These are phyloP conservation scores for Dalechampia spathulata DNA, from an alignment of 441 rosid genomes.

Conservation along the genomic window DNA sequence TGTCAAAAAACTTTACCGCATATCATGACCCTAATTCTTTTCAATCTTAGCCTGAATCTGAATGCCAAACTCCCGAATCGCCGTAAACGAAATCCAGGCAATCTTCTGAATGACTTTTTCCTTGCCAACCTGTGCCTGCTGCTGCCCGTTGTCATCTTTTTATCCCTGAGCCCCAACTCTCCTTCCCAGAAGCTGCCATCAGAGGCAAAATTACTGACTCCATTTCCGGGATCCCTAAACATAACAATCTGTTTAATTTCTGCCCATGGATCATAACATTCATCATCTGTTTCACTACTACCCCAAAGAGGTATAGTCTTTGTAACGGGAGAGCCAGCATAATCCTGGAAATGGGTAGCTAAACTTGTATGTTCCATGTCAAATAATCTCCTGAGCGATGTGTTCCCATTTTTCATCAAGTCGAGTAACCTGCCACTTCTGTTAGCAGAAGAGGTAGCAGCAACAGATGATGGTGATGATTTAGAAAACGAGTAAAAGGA, in stretches of 20 bases:
- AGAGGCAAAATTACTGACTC: constrained; percentile 16
- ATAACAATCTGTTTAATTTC: constrained; percentile 11
- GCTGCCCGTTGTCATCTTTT: not conserved
- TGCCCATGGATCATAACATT: constrained; percentile 29
- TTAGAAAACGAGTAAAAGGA: constrained; percentile 1
- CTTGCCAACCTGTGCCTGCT: constrained; percentile 23
- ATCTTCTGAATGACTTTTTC: constrained; percentile 35
- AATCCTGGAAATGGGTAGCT: constrained; percentile 31
- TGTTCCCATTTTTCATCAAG: constrained; percentile 31
- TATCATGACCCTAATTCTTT: constrained; percentile 33
- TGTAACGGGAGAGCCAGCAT: constrained; percentile 28
- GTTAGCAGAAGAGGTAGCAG: constrained; percentile 14
- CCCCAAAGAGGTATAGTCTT: constrained; percentile 36
- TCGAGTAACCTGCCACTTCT: constrained; percentile 3
- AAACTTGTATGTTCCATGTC: constrained; percentile 43
- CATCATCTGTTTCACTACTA: constrained; percentile 32
- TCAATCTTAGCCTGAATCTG: constrained; percentile 25
- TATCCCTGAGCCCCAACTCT: too few relatives aligned
- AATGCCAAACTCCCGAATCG: constrained; percentile 25
- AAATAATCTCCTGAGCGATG: constrained; percentile 34
- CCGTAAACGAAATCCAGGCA: constrained; percentile 34
- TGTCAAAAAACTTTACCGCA: constrained; percentile 27
- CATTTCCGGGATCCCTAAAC: not conserved
- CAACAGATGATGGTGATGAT: constrained; percentile 10
- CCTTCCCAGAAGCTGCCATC: constrained; percentile 20